Evolutionary conservation across 176 grass and related monocot genomes (phyloP), one percentile per base, ranked within the genome.

Genomic region (Carex scoparia): DNA sequence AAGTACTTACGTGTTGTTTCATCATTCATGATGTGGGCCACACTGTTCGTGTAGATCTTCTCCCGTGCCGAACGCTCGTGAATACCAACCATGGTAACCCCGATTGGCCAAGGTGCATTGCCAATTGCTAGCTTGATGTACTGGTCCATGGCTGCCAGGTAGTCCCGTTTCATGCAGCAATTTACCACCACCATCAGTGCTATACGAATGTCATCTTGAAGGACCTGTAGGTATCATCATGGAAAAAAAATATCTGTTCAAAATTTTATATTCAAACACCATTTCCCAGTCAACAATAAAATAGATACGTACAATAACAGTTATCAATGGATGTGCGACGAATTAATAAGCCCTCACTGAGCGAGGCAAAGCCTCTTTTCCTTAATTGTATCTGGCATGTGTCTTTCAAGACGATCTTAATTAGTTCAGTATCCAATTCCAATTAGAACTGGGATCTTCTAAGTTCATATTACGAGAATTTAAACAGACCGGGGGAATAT

Each of bases 81-180:
- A 88, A 95, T 95, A 57, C 90, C 93, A 81, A 99, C 96, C 93
- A 95, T 99, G 44, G 97, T 96, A 59, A 99, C 93, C 69, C 97
- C 93, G 67, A 99, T 95, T 53, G 97, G 97, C 91, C 91, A 99
- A 18, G 93, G 97, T 33, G 93, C 91, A 23, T 99, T 99, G 19
- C 96, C 93, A 74, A 99, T 99, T 18, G 91, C 89, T 38, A 99
- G 72, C 79, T 95, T 95, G 69, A 96, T 96, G 79, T 96, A 99
- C 73, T 86, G 88, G 53, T 99, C 93, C 93, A 94, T 99, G 55
- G 93, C 96, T 67, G 90, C 90, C 44, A 95, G 90, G 87, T 95
- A 99, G 71, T 95, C 93, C 48, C 96, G 91, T 79, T 91, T 93
- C 93, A 89, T 89, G 79, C 96, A 99, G 42, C 91, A 89, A 16